These are phyloP conservation scores for Colletotrichum cuscutae DNA, from an alignment of 2,329 filamentous ascomycete genomes.

Conservation along the genomic window DNA sequence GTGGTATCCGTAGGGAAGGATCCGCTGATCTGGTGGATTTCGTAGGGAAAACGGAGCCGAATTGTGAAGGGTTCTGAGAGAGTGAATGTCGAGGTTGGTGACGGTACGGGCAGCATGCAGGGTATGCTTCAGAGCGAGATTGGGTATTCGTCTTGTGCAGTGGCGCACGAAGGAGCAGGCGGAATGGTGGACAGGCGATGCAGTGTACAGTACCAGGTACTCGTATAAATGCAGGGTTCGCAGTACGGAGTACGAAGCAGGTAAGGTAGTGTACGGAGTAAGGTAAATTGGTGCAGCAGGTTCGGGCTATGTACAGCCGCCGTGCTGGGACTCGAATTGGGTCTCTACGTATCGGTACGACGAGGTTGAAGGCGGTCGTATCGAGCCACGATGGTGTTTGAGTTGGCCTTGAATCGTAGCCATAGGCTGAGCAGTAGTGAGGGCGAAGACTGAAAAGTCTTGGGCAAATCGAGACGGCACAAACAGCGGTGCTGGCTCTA, in stretches of 20 bases:
- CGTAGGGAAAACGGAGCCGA: constrained; percentile 7
- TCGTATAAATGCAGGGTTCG: constrained; percentile 29
- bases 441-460: neutral
- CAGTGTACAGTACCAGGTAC: constrained; percentile 22
- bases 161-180: constrained; percentile 17
- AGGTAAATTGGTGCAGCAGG: constrained; percentile 4
- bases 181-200: neutral
- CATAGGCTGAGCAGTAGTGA: neutral
- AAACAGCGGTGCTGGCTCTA: neutral
- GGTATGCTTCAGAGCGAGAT: constrained; percentile 22
- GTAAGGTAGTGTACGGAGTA: too few species aligned
- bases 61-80: neutral
- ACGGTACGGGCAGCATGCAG: neutral
- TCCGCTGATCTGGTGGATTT: constrained; percentile 11
- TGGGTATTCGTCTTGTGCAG: constrained; percentile 10
- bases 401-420: constrained; percentile 1
- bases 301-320: constrained; percentile 17
- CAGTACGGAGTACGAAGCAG: neutral
- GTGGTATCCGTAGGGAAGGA: neutral
- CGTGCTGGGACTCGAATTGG: constrained; percentile 8
- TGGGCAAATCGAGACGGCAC: neutral
- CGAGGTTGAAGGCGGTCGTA: neutral
- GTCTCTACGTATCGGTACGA: neutral
- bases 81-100: constrained; percentile 1
- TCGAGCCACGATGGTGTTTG: constrained; percentile 7